Evolutionary conservation across 2,329 filamentous ascomycete genomes (phyloP).

Genomic region (Pseudogymnoascus sp.): DNA sequence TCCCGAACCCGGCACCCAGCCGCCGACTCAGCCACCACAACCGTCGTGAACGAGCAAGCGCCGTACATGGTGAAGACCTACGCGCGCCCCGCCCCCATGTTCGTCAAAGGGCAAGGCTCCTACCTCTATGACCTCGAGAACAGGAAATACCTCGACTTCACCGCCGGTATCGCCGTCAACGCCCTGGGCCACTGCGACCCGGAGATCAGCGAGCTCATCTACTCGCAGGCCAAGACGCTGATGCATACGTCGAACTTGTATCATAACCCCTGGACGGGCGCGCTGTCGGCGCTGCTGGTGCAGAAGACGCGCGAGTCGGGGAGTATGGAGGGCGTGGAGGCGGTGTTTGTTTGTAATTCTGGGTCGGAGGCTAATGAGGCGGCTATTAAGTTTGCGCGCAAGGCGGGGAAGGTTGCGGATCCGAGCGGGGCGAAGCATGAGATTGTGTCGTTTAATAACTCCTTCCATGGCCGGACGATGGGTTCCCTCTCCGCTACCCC

Average conservation of each 20-base stretch:
- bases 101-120: constrained; percentile 79
- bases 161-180: constrained; percentile 92
- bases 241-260: constrained; percentile 95
- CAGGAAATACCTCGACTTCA: constrained; percentile 86
- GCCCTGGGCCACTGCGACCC: constrained; percentile 84
- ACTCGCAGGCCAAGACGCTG: constrained; percentile 59
- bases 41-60: constrained; percentile 66
- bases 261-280: constrained; percentile 92
- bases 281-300: constrained; percentile 77
- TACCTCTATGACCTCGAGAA: constrained; percentile 89
- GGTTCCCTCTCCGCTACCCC: constrained; percentile 91
- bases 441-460: constrained; percentile 82
- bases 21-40: constrained; percentile 65
- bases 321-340: constrained; percentile 71
- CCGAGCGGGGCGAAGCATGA: constrained; percentile 70
- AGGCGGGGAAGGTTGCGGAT: constrained; percentile 72
- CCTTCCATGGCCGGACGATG: constrained; percentile 97
- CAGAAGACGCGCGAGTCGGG: constrained; percentile 73
- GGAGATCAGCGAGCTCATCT: constrained; percentile 65
- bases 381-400: constrained; percentile 92
- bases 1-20: constrained; percentile 69
- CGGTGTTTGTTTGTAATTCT: constrained; percentile 92
- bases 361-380: constrained; percentile 97
- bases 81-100: constrained; percentile 80
- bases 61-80: constrained; percentile 97